These are phyloP conservation scores for Trichoderma erinaceum DNA, from an alignment of 495 filamentous ascomycete genomes.

Conservation along the genomic window DNA sequence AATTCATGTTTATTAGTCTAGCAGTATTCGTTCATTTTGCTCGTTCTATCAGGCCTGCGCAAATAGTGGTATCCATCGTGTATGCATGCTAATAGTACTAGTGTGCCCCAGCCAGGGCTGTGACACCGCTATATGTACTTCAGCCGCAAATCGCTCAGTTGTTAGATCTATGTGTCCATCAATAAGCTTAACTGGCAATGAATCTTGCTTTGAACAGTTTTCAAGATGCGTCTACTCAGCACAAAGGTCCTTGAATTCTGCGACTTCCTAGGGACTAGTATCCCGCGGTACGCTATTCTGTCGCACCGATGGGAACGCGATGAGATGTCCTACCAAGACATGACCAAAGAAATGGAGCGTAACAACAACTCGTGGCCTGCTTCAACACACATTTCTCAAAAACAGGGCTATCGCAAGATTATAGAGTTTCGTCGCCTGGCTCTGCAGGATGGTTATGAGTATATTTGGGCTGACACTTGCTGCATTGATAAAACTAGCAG, in stretches of 20 bases:
- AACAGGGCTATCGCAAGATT: slow-evolving; percentile 28
- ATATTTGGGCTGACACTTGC: slow-evolving; percentile 37
- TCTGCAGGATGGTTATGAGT: slow-evolving; percentile 19
- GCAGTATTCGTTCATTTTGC: too few relatives aligned
- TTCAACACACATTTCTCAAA: too few relatives aligned
- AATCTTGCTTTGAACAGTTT: background rate
- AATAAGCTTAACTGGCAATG: too few relatives aligned
- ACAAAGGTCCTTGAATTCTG: background rate
- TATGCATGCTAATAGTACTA: too few relatives aligned
- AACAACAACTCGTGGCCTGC: background rate
- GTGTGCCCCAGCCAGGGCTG: too few relatives aligned
- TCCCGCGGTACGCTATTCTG: slow-evolving; percentile 20
- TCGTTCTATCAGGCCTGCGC: too few relatives aligned
- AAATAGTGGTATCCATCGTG: too few relatives aligned
- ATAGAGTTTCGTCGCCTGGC: slow-evolving; percentile 21
- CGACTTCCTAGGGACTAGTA: background rate
- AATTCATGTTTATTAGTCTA: too few relatives aligned
- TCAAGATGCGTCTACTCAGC: background rate
- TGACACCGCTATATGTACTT: too few relatives aligned
- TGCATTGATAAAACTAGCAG: slow-evolving; percentile 41
- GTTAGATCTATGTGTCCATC: too few relatives aligned
- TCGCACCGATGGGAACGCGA: slow-evolving; percentile 23
- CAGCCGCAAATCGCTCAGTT: too few relatives aligned
- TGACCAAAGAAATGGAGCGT: background rate
- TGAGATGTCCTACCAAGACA: slow-evolving; percentile 23